phyloP scores from a whole-genome alignment of 495 filamentous ascomycete species.

The Friedmanniomyces endolithicus region DNA sequence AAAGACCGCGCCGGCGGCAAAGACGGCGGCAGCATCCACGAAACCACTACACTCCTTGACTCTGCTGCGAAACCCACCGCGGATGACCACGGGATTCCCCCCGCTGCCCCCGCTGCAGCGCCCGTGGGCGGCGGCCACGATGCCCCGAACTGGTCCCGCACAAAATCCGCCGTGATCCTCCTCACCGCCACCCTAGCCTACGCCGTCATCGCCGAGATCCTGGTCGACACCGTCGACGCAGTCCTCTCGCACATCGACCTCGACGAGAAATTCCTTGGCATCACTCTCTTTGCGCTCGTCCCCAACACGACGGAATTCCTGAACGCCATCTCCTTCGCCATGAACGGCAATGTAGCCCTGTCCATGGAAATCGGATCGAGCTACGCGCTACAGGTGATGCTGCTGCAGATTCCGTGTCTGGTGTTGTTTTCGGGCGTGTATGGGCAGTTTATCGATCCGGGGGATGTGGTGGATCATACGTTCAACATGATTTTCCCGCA shows the following conservation, averaged over 20 bases:
- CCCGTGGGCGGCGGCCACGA: conserved; percentile 68
- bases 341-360: conserved; percentile 99
- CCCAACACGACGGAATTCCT: conserved; percentile 98
- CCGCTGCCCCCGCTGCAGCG: conserved; percentile 2
- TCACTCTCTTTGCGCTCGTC: conserved; percentile 92
- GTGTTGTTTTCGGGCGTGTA: conserved; percentile 75
- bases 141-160: conserved; percentile 91
- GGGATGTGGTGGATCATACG: conserved; percentile 58
- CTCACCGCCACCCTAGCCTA: conserved; percentile 86
- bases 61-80: conserved; percentile 23
- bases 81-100: not conserved
- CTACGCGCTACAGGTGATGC: conserved; percentile 91
- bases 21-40: not conserved
- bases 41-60: not conserved
- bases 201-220: conserved; percentile 89
- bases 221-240: conserved; percentile 91
- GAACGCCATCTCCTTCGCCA: conserved; percentile 98
- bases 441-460: conserved; percentile 37
- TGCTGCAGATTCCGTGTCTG: conserved; percentile 89
- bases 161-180: conserved; percentile 78
- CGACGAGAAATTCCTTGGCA: conserved; percentile 95
- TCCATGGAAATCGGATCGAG: conserved; percentile 99
- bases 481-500: conserved; percentile 95
- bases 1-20: not conserved
- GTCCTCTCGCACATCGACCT: conserved; percentile 81